A percentile compares a stretch with the other conserved stretches of the same genome.
Evolutionary conservation across 2,329 filamentous ascomycete genomes (phyloP).

Genomic region (Pyrenophora teres): DNA sequence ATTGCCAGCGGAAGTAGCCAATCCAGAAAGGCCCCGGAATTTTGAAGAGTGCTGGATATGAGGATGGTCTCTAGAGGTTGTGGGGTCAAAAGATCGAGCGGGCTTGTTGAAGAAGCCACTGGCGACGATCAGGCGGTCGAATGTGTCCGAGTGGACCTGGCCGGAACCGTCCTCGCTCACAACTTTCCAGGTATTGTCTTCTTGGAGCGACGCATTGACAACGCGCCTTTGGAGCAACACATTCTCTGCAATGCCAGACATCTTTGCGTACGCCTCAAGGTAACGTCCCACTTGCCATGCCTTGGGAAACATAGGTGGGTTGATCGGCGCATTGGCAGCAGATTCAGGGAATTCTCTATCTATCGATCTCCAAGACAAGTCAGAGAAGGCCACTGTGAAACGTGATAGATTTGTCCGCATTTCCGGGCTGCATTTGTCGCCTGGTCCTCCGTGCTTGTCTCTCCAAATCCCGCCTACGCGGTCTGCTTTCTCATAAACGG

Average conservation of each 20-base stretch:
- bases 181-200: conserved; percentile 27
- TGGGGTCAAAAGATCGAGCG: conserved; percentile 19
- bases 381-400: conserved; percentile 68
- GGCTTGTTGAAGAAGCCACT: conserved; percentile 72
- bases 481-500: conserved; percentile 68
- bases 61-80: neutral
- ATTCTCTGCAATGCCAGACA: conserved; percentile 59
- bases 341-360: conserved; percentile 41
- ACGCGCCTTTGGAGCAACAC: conserved; percentile 55
- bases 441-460: conserved; percentile 46
- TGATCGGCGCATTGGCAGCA: neutral
- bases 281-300: conserved; percentile 80
- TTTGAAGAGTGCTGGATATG: conserved; percentile 37
- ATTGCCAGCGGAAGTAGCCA: conserved; percentile 53
- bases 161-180: conserved; percentile 20
- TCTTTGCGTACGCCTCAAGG: conserved; percentile 65
- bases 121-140: conserved; percentile 73
- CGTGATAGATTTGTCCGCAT: conserved; percentile 73
- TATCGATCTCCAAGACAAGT: conserved; percentile 69
- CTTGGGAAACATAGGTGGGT: conserved; percentile 68
- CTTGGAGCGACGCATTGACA: conserved; percentile 27
- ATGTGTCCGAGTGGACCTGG: conserved; percentile 44
- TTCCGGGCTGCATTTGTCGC: conserved; percentile 65
- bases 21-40: conserved; percentile 29
- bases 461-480: conserved; percentile 82